Base-by-base conservation (phyloP, 306 rosid genomes). In the Senna siamea region DNA sequence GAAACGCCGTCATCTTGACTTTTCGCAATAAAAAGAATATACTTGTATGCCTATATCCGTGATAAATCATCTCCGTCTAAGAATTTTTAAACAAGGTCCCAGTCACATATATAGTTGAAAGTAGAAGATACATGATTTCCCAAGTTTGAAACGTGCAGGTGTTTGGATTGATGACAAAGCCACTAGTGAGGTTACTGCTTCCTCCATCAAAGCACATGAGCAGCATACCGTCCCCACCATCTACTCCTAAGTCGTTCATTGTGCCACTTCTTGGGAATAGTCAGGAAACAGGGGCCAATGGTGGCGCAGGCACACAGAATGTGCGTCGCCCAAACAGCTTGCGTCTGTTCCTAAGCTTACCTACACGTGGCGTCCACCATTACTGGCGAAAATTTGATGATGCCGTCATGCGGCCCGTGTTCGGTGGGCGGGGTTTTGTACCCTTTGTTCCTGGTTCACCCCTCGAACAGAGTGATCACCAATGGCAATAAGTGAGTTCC, bases 351-450 rank as follows among this genome's bases (percentile, higher is more conserved):
- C 87, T 94, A 10, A 75, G 85, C 79, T 64, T 79, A 37, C 94
- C 93, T 12, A 35, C 84, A 47, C 83, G 79, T 38, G 84, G 96
- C 0, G 92, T 90, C 44, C 99, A 95, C 80, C 96, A 87, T 72
- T 88, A 88, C 20, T 95, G 99, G 99, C 84, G 99, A 30, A 92
- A 73, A 74, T 88, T 92, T 62, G 98, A 95, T 52, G 79, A 95
- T 66, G 83, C 89, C 50, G 85, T 90, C 81, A 95, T 95, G 99
- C 84, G 98, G 17, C 98, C 99, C 1, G 82, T 88, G 40, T 95
- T 92, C 65, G 99, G 98, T 5, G 99, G 99, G 17, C 77, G 98
- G 43, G 99, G 99, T 61, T 95, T 95, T 80, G 97, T 87, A 7
- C 96, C 98, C 37, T 86, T 80, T 4, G 81, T 89, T 76, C 96